Percentiles rank a stretch among this genome's conserved stretches.
phyloP scores from a whole-genome alignment of 2,329 filamentous ascomycete genomes.

The Polychaeton citri region DNA sequence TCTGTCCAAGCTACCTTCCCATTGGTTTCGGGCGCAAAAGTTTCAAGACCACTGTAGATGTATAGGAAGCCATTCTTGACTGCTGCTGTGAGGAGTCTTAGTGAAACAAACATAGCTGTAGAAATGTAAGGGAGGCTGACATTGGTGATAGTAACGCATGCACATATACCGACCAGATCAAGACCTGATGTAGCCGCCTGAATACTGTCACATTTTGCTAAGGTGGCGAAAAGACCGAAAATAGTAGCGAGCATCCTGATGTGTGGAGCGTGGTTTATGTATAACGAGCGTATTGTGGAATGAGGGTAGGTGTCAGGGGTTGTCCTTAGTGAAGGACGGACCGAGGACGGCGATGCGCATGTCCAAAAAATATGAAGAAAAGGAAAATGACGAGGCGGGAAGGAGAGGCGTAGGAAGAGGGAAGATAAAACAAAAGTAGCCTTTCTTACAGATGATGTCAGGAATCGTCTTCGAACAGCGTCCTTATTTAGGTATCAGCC shows the following conservation, averaged over 20 bases:
- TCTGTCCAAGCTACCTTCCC: background rate
- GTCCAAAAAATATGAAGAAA: background rate
- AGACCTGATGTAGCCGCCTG: background rate
- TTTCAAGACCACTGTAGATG: background rate
- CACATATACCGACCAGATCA: background rate
- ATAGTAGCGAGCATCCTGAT: background rate
- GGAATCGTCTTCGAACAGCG: no score
- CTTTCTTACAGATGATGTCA: no score
- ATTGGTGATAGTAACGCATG: background rate
- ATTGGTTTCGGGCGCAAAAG: background rate
- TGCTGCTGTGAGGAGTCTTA: background rate
- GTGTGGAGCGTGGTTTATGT: no score
- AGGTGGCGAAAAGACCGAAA: background rate
- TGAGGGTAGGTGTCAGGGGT: background rate
- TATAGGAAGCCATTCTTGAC: background rate
- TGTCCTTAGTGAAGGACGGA: background rate
- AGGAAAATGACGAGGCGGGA: no score
- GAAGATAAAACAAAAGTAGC: no score
- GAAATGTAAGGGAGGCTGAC: background rate
- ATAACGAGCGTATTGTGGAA: background rate
- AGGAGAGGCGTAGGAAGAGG: no score
- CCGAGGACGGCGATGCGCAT: background rate
- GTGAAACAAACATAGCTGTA: background rate
- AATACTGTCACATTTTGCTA: background rate
- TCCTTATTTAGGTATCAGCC: no score